Percentiles rank a stretch among this genome's conserved stretches.
phyloP scores from a whole-genome alignment of 768 basidiomycete species.

The Xerocomus spinulosus region DNA sequence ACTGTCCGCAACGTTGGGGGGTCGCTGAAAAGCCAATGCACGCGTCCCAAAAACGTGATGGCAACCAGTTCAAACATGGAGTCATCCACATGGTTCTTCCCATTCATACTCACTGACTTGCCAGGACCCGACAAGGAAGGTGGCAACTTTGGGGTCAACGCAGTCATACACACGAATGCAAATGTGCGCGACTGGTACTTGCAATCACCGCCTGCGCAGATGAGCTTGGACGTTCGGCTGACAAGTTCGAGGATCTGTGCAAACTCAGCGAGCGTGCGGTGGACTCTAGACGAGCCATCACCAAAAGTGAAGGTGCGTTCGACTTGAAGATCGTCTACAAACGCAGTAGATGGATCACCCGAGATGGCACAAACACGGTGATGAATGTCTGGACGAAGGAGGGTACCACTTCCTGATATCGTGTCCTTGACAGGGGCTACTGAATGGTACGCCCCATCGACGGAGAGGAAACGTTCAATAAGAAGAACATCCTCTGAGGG shows the following conservation, averaged over 20 bases:
- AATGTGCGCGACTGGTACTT: conserved; percentile 16
- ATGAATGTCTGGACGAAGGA: conserved; percentile 10
- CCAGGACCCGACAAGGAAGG: not conserved
- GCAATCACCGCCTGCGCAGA: conserved; percentile 10
- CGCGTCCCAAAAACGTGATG: not conserved
- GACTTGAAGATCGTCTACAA: conserved; percentile 5
- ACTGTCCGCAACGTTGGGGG: not conserved
- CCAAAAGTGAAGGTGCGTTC: conserved; percentile 14
- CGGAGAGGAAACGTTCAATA: conserved; percentile 16
- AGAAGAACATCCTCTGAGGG: not conserved
- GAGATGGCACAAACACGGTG: conserved; percentile 6
- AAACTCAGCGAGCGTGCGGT: conserved; percentile 3
- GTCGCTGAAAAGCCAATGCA: not conserved
- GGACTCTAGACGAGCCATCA: not conserved
- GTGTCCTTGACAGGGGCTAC: conserved; percentile 2
- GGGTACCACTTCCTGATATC: not conserved
- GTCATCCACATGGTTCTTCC: not conserved
- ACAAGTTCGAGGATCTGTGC: conserved; percentile 7
- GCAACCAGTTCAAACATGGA: not conserved
- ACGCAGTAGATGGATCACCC: not conserved
- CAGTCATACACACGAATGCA: conserved; percentile 8
- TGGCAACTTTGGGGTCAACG: conserved; percentile 5
- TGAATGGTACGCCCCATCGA: conserved; percentile 1
- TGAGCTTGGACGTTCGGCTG: conserved; percentile 1
- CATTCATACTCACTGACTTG: not conserved